A percentile compares a stretch with the other conserved stretches of the same genome.
phyloP scores from a whole-genome alignment of 257 asterid genomes.

The Apocynum venetum region DNA sequence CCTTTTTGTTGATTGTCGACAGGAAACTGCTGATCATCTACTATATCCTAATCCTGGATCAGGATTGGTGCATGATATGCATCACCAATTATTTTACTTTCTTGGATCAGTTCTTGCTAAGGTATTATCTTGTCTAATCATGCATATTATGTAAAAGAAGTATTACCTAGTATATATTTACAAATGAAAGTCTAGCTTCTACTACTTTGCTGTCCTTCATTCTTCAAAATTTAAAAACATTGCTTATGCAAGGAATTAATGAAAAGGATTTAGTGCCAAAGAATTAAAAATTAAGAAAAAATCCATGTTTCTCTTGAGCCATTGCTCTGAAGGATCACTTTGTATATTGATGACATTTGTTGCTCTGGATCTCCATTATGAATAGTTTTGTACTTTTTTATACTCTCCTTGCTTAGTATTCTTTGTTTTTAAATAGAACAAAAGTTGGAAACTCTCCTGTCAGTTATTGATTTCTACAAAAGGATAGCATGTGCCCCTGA shows the following conservation, averaged over 20 bases:
- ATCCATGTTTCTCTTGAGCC: not conserved
- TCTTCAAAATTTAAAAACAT: not conserved
- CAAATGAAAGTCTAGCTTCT: not conserved
- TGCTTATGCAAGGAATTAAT: not conserved
- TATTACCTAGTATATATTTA: not conserved
- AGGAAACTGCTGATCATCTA: conserved; percentile 95
- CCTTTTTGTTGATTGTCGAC: not conserved
- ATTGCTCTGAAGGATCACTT: not conserved
- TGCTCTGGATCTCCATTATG: not conserved
- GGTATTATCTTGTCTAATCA: conserved; percentile 42
- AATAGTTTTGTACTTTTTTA: not conserved
- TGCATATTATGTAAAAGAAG: not conserved
- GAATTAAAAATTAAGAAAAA: not conserved
- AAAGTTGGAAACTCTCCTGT: not conserved
- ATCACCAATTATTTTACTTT: conserved; percentile 89
- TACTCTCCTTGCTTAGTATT: too few relatives aligned
- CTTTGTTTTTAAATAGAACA: not conserved
- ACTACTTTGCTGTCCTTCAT: not conserved
- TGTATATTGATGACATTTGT: not conserved
- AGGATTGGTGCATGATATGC: conserved; percentile 78
- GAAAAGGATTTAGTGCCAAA: not conserved
- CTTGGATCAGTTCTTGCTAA: conserved; percentile 94
- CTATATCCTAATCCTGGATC: conserved; percentile 99
- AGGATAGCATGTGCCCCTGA: not conserved
- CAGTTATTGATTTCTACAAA: not conserved